Evolutionary conservation across 495 filamentous ascomycete genomes (phyloP).

Genomic region (Hypomontagnella monticulosa): DNA sequence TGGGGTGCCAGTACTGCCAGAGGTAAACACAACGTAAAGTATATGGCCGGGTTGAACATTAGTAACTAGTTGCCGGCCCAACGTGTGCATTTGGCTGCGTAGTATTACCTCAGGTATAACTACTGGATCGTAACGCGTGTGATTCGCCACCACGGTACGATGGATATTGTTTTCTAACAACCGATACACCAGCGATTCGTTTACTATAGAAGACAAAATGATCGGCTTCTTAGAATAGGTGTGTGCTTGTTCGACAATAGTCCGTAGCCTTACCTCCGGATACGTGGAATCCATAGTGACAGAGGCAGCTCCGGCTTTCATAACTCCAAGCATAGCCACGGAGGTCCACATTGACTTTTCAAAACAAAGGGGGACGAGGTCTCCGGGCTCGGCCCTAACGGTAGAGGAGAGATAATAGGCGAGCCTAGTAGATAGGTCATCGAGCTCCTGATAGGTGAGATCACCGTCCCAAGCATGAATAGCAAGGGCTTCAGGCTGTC

Average conservation of each 20-base stretch:
- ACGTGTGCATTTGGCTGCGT: background rate
- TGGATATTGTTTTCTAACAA: too few relatives aligned
- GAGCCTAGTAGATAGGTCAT: background rate
- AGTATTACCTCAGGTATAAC: too few relatives aligned
- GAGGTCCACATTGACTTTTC: conserved; percentile 57
- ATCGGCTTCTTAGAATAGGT: background rate
- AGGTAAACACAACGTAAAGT: conserved; percentile 67
- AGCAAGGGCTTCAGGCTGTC: too few relatives aligned
- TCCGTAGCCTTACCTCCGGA: conserved; percentile 24
- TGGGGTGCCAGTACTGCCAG: conserved; percentile 68
- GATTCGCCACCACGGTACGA: background rate
- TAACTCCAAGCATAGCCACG: conserved; percentile 52
- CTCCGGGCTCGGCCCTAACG: conserved; percentile 63
- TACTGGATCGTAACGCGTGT: too few relatives aligned
- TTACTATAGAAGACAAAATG: conserved; percentile 10
- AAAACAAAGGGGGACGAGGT: conserved; percentile 54
- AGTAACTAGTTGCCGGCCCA: background rate
- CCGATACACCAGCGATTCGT: too few relatives aligned
- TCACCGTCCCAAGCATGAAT: background rate
- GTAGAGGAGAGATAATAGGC: background rate
- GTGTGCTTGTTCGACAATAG: conserved; percentile 17
- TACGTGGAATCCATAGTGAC: conserved; percentile 11
- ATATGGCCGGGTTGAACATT: conserved; percentile 32
- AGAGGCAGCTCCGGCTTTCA: conserved; percentile 54
- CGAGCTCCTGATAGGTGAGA: background rate